Base-by-base conservation (phyloP, 345 rosid species). In the Orychophragmus violaceus region DNA sequence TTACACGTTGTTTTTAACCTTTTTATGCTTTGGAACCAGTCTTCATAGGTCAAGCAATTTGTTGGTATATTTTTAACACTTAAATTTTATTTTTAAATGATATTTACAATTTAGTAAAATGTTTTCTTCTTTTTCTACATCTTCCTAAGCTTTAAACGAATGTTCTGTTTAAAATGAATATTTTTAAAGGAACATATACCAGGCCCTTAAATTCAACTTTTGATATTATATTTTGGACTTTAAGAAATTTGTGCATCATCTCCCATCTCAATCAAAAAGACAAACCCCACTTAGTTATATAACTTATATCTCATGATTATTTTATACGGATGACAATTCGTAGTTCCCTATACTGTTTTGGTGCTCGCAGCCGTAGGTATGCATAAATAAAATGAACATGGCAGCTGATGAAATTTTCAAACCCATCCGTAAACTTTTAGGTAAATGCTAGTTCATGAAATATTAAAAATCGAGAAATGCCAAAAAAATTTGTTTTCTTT, bases 181-280 rank as follows among this genome's bases (percentile, higher is more conserved):
- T 25, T 33, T 69, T 2, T 7, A 0, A 48, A 27, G 17, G 60
- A 28, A 59, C 59, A 35, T 48, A 36, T 49, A 36, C 66, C 59
- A 59, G 25, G 5, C 58, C 50, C 50, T 58, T 24, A 5, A 24
- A 10, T 19, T 14, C 45, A 14, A 24, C 16, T 28, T 28, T 54
- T 66, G 10, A 11, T 33, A 36, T 16, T 16, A 29, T 42, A 22
- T 42, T 56, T 41, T 44, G 22, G 36, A 46, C 53, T 66, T 54
- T n/a, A 13, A 53, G 19, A n/a, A 42, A 28, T n/a, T 53, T 9
- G 11, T 13, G 16, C 18, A 36, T 3, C 25, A 19, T 54, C 33
- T 22, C 18, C 63, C 23, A 29, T 42, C 63, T 32, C 72, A 30
- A 44, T 68, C 64, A 68, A 68, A 68, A 59, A 66, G 72, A 60